Conservation (phyloP, 495 filamentous ascomycete species). For the Xylaria intraflava region DNA sequence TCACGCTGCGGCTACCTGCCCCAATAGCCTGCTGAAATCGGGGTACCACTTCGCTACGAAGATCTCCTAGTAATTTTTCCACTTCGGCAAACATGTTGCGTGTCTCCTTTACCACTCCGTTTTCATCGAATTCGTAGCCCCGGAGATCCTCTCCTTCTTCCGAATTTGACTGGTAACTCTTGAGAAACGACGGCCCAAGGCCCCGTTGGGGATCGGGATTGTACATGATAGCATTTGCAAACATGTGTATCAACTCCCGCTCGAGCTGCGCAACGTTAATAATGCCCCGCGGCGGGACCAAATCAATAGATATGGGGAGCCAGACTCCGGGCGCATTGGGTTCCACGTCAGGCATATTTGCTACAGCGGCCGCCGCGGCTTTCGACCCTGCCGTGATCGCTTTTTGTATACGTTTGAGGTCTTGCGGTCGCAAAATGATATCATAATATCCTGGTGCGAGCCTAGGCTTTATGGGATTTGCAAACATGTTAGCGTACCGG, state of each 20-base stretch:
- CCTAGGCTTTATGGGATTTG: constrained; percentile 71
- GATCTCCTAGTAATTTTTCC: constrained; percentile 50
- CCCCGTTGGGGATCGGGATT: constrained; percentile 69
- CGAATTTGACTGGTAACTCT: constrained; percentile 19
- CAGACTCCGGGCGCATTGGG: constrained; percentile 46
- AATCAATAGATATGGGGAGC: constrained; percentile 62
- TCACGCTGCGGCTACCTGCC: constrained; percentile 24
- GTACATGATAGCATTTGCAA: constrained; percentile 96
- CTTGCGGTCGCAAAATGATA: constrained; percentile 79
- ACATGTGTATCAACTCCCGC: constrained; percentile 94
- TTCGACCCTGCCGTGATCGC: constrained; percentile 72
- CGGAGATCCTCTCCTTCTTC: constrained; percentile 42
- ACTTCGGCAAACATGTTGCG: constrained; percentile 77
- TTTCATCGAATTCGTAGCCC: constrained; percentile 58
- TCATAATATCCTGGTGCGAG: constrained; percentile 85
- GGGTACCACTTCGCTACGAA: constrained; percentile 31
- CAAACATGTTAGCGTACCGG: constrained; percentile 83
- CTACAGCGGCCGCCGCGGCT: constrained; percentile 58
- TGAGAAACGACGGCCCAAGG: constrained; percentile 54
- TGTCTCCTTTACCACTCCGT: constrained; percentile 74
- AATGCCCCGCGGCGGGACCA: constrained; percentile 82
- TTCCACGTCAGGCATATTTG: constrained; percentile 41
- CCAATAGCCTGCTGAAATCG: constrained; percentile 22
- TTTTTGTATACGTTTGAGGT: constrained; percentile 77
- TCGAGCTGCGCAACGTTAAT: constrained; percentile 93